Evolutionary conservation across 2,329 filamentous ascomycete genomes (phyloP).

Genomic region (Coniella lustricola): DNA sequence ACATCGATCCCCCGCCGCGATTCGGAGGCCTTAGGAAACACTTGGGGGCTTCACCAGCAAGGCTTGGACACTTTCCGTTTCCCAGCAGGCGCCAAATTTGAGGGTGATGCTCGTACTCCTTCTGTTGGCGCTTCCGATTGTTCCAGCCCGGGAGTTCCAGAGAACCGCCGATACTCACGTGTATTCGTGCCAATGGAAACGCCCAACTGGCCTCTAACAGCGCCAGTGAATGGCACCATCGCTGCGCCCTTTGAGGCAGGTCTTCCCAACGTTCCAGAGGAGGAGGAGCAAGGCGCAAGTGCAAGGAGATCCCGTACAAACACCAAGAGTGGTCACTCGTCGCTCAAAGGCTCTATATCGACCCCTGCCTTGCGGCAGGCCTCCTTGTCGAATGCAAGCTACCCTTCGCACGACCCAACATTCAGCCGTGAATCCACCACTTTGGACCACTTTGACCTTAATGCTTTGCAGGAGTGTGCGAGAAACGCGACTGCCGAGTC

Average conservation of each 20-base stretch:
- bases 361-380: constrained; percentile 31
- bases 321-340: constrained; percentile 41
- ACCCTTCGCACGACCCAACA: constrained; percentile 23
- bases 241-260: constrained; percentile 30
- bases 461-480: constrained; percentile 28
- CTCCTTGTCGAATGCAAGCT: constrained; percentile 5
- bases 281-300: constrained; percentile 45
- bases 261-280: constrained; percentile 55
- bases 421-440: constrained; percentile 46
- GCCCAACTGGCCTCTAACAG: constrained; percentile 37
- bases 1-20: constrained; percentile 38
- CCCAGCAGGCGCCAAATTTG: constrained; percentile 33
- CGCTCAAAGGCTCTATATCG: constrained; percentile 48
- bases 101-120: constrained; percentile 20
- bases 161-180: constrained; percentile 28
- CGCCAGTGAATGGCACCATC: constrained; percentile 24
- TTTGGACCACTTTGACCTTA: constrained; percentile 37
- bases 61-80: constrained; percentile 40
- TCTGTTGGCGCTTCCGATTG: constrained; percentile 24
- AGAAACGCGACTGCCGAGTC: constrained; percentile 23
- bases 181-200: constrained; percentile 34
- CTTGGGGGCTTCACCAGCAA: constrained; percentile 35
- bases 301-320: constrained; percentile 36
- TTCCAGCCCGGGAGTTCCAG: constrained; percentile 20
- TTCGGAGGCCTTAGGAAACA: constrained; percentile 30